Conservation (phyloP, 306 rosid species). For the Amphicarpaea edgeworthii region DNA sequence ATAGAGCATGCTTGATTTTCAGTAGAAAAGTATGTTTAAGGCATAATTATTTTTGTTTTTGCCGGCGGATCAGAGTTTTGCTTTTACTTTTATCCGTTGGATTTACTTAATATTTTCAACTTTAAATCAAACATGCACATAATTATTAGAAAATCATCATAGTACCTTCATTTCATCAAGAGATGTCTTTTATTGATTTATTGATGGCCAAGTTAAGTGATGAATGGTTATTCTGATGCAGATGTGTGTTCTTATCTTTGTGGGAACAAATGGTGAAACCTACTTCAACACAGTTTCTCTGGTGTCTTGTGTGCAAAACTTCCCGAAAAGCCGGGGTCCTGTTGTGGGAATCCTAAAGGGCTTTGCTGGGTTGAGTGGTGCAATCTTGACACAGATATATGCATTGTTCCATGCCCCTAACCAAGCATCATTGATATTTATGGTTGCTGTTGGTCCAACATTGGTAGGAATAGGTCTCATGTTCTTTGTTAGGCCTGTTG, state of each 20-base stretch:
- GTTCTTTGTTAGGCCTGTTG: constrained; percentile 87
- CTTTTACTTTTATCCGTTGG: too few relatives aligned
- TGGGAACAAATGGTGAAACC: constrained; percentile 96
- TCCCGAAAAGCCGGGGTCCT: constrained; percentile 94
- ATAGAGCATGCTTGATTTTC: too few relatives aligned
- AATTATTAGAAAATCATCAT: constrained; percentile 30
- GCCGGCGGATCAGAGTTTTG: too few relatives aligned
- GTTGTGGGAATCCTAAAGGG: constrained; percentile 96
- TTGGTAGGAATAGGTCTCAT: constrained; percentile 74
- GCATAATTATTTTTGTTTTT: too few relatives aligned
- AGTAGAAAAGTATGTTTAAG: too few relatives aligned
- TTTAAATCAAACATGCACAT: too few relatives aligned
- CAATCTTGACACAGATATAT: constrained; percentile 91
- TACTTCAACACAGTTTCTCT: constrained; percentile 94
- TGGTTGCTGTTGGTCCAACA: constrained; percentile 90
- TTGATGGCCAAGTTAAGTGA: constrained; percentile 16
- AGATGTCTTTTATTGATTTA: constrained; percentile 34
- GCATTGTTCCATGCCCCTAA: constrained; percentile 72
- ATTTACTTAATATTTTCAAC: too few relatives aligned
- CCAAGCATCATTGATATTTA: constrained; percentile 78
- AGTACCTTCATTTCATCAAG: background rate
- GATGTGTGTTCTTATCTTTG: constrained; percentile 86
- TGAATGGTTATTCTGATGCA: constrained; percentile 59
- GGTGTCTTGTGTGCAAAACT: constrained; percentile 92
- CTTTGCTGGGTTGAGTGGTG: constrained; percentile 94